Evolutionary conservation across 2,329 filamentous ascomycete species (phyloP).

Genomic region (Berkeleyomyces basicola): DNA sequence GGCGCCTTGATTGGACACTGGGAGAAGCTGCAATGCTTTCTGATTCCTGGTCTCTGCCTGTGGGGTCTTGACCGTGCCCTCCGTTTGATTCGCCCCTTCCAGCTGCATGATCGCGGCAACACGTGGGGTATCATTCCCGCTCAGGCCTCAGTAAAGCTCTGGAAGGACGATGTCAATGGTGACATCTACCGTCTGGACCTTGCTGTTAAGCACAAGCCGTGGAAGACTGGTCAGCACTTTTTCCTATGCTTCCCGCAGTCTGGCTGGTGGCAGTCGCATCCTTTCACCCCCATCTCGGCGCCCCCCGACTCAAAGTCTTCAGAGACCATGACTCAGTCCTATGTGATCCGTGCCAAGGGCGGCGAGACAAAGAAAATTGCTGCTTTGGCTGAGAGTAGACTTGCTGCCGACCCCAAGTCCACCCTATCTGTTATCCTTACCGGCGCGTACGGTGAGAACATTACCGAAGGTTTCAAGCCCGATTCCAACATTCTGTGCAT

Average conservation of each 20-base stretch:
- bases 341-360: constrained; percentile 38
- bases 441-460: constrained; percentile 44
- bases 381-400: constrained; percentile 25
- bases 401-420: constrained; percentile 15
- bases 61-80: constrained; percentile 48
- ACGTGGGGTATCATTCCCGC: constrained; percentile 13
- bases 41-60: constrained; percentile 47
- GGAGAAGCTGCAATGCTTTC: constrained; percentile 48
- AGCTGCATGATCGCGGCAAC: constrained; percentile 40
- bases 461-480: constrained; percentile 25
- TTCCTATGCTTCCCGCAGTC: constrained; percentile 50
- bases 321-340: constrained; percentile 31
- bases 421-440: constrained; percentile 36
- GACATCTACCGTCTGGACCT: constrained; percentile 52
- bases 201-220: constrained; percentile 40
- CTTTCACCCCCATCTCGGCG: constrained; percentile 46
- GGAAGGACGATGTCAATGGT: constrained; percentile 39
- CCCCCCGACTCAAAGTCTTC: constrained; percentile 22
- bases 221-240: constrained; percentile 55
- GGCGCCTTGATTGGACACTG: constrained; percentile 65
- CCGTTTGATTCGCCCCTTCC: constrained; percentile 37
- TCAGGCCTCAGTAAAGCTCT: constrained; percentile 26
- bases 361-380: constrained; percentile 44
- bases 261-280: constrained; percentile 56
- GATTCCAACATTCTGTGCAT: constrained; percentile 26